These are phyloP conservation scores for Epichloe amarillans DNA, from an alignment of 2,329 filamentous ascomycete species.

Conservation along the genomic window DNA sequence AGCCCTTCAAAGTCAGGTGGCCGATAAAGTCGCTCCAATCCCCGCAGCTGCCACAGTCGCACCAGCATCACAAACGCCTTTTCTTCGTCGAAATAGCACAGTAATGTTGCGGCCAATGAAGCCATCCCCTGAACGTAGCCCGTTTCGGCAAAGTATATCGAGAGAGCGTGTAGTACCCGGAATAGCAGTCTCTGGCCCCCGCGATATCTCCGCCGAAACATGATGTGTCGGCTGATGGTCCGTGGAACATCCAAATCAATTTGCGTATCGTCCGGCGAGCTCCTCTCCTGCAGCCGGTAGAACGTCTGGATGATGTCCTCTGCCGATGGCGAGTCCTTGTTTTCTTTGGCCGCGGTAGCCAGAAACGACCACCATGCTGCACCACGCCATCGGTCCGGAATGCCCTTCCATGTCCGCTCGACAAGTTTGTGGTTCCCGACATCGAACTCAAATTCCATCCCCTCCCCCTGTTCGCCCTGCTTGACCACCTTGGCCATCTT, in stretches of 20 bases:
- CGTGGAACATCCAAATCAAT: conserved; percentile 95
- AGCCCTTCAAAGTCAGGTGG: conserved; percentile 66
- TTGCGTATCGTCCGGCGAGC: conserved; percentile 83
- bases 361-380: conserved; percentile 95
- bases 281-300: conserved; percentile 55
- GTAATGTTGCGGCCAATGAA: conserved; percentile 74
- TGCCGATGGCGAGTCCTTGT: conserved; percentile 47
- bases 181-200: conserved; percentile 88
- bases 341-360: conserved; percentile 56
- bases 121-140: conserved; percentile 99
- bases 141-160: conserved; percentile 78
- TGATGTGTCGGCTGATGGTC: conserved; percentile 90
- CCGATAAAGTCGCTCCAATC: conserved; percentile 72
- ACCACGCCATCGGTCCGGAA: conserved; percentile 87
- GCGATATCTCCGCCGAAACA: conserved; percentile 86
- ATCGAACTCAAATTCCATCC: conserved; percentile 67
- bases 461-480: conserved; percentile 37
- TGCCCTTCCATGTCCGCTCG: conserved; percentile 92
- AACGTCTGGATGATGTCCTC: conserved; percentile 60
- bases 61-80: conserved; percentile 91
- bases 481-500: conserved; percentile 49
- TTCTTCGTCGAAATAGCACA: conserved; percentile 97
- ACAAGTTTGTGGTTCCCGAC: conserved; percentile 70
- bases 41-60: conserved; percentile 81
- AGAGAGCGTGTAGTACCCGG: conserved; percentile 80